A percentile compares a stretch with the other conserved stretches of the same genome.
Conservation (phyloP, 2,329 filamentous ascomycete species). For the Neonectria punicea region DNA sequence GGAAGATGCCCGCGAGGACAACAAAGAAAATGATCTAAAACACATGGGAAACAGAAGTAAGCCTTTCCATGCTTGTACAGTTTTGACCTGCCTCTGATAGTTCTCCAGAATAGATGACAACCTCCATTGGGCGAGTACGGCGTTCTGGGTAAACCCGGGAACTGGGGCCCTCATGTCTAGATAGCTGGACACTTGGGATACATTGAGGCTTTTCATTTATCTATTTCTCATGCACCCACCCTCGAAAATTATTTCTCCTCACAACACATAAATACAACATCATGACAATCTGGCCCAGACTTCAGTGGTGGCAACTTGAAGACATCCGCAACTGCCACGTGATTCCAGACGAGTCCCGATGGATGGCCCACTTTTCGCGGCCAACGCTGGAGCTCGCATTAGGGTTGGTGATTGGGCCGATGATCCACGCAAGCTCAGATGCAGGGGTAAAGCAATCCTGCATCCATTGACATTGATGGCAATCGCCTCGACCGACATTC, state of each 20-base stretch:
- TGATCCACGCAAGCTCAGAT: constrained; percentile 27
- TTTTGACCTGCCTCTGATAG: background rate
- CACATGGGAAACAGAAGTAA: constrained; percentile 56
- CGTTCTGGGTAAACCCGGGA: constrained; percentile 6
- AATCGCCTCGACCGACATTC: constrained; percentile 17
- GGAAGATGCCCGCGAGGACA: constrained; percentile 89
- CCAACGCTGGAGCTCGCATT: constrained; percentile 26
- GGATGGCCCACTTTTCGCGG: constrained; percentile 34
- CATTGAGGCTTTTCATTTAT: constrained; percentile 2
- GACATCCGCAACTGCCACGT: constrained; percentile 12
- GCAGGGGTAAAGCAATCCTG: constrained; percentile 35
- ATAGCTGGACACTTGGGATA: background rate
- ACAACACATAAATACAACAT: background rate
- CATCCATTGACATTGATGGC: constrained; percentile 23
- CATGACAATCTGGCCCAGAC: background rate
- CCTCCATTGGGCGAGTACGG: background rate
- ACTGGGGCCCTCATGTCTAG: background rate
- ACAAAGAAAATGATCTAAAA: constrained; percentile 82
- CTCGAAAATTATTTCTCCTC: constrained; percentile 4
- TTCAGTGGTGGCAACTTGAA: background rate
- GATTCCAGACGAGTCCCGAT: constrained; percentile 1
- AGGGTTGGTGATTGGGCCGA: constrained; percentile 21
- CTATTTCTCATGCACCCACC: background rate
- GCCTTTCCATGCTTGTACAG: constrained; percentile 11
- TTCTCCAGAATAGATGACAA: constrained; percentile 15